phyloP scores from a whole-genome alignment of 2,329 filamentous ascomycete genomes.

The Chaetomiaceae sp. region DNA sequence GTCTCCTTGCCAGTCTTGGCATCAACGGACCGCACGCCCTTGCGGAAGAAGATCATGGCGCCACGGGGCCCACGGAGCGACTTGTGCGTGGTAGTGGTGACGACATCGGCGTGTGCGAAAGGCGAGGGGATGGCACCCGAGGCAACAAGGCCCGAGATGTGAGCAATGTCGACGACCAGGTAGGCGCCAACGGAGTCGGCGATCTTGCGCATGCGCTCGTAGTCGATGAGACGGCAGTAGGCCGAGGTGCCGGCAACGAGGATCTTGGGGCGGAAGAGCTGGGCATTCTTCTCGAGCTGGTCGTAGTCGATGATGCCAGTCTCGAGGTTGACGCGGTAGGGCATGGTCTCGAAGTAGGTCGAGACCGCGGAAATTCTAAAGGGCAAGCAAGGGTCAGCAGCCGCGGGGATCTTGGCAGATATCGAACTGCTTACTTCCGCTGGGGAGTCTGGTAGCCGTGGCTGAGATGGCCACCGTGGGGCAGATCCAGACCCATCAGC shows the following conservation, averaged over 20 bases:
- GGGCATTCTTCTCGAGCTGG: conserved; percentile 80
- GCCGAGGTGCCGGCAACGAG: conserved; percentile 95
- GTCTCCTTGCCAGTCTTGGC: conserved; percentile 86
- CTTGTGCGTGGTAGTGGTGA: conserved; percentile 99
- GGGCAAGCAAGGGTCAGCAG: neutral
- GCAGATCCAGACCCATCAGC: conserved; percentile 93
- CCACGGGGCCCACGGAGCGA: conserved; percentile 94
- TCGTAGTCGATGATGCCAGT: conserved; percentile 98
- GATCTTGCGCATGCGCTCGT: conserved; percentile 91
- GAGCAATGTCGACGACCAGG: conserved; percentile 95
- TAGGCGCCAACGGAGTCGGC: conserved; percentile 92
- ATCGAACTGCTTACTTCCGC: conserved; percentile 63
- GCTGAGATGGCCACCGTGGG: conserved; percentile 89
- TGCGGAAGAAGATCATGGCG: conserved; percentile 99
- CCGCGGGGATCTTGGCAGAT: neutral
- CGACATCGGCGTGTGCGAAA: conserved; percentile 88
- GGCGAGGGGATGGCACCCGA: conserved; percentile 90
- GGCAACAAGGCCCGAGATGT: conserved; percentile 94
- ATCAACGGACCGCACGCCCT: conserved; percentile 86
- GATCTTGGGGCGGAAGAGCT: conserved; percentile 91
- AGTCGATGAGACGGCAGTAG: conserved; percentile 98
- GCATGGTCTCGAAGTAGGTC: conserved; percentile 98
- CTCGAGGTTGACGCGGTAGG: conserved; percentile 83
- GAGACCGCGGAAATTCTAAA: conserved; percentile 86
- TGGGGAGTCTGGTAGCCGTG: conserved; percentile 97